phyloP scores from a whole-genome alignment of 371 early-diverging fungal genomes.

The Haplosporangium sp. region DNA sequence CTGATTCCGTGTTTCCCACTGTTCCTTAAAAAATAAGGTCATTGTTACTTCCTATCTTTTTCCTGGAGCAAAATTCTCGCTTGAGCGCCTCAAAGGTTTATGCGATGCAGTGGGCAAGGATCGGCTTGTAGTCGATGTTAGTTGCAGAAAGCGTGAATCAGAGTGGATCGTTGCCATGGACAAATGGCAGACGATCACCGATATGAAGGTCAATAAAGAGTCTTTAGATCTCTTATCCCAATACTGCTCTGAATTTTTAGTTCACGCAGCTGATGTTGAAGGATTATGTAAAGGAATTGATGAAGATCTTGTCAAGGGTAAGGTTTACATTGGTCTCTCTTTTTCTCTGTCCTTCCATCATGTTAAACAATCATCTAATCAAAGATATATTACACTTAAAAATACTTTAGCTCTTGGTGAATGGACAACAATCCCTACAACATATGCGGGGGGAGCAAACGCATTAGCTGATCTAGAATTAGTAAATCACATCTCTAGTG shows the following conservation, averaged over 20 bases:
- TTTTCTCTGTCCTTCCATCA: too few relatives aligned
- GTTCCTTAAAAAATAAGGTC: slow-evolving; percentile 61
- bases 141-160: slow-evolving; percentile 80
- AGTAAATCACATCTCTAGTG: slow-evolving; percentile 83
- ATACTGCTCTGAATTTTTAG: slow-evolving; percentile 94
- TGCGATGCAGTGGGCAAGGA: slow-evolving; percentile 80
- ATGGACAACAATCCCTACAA: slow-evolving; percentile 92
- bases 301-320: slow-evolving; percentile 80
- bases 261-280: slow-evolving; percentile 98
- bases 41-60: slow-evolving; percentile 97
- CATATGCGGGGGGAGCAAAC: slow-evolving; percentile 96
- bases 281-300: slow-evolving; percentile 96
- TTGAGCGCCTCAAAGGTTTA: slow-evolving; percentile 74
- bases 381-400: too few relatives aligned
- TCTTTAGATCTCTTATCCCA: slow-evolving; percentile 71
- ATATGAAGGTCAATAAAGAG: slow-evolving; percentile 82
- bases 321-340: not conserved
- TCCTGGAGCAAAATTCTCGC: slow-evolving; percentile 78
- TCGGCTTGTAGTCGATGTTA: slow-evolving; percentile 91
- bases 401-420: slow-evolving; percentile 70
- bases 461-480: slow-evolving; percentile 81
- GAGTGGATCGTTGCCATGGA: slow-evolving; percentile 96
- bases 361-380: not conserved
- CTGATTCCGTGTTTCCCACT: too few relatives aligned
- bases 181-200: slow-evolving; percentile 96